A percentile compares a stretch with the other conserved stretches of the same genome.
phyloP scores from a whole-genome alignment of 306 rosid genomes.

The Acacia melanoxylon region DNA sequence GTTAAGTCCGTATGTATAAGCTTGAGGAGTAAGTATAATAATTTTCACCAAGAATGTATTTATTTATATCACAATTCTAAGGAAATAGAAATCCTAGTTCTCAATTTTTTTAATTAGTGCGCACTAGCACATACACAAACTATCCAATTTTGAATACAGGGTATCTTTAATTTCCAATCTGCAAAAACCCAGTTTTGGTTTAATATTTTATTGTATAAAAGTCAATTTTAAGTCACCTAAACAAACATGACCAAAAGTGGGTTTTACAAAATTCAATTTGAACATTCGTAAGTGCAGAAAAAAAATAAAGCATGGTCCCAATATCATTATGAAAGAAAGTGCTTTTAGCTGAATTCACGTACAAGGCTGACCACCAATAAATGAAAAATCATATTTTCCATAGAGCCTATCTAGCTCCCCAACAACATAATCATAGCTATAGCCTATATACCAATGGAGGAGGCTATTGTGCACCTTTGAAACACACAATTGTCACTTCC shows the following conservation, averaged over 20 bases:
- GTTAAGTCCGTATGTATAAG: not conserved
- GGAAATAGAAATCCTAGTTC: not conserved
- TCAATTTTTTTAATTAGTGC: no score
- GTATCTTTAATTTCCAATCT: not conserved
- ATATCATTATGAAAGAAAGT: not conserved
- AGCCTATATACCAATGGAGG: not conserved
- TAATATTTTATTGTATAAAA: no score
- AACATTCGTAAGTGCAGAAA: not conserved
- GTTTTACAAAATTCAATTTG: not conserved
- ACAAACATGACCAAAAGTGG: not conserved
- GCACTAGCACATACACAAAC: no score
- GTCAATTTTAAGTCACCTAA: not conserved
- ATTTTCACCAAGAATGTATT: not conserved
- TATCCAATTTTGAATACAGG: no score
- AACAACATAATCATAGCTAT: not conserved
- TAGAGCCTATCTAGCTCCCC: not conserved
- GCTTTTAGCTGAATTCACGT: not conserved
- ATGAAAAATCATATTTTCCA: not conserved
- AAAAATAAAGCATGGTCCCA: not conserved
- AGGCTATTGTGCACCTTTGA: not conserved
- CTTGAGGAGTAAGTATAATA: not conserved
- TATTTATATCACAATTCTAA: not conserved
- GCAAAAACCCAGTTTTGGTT: not conserved
- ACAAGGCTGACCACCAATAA: not conserved
- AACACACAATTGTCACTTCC: not conserved